Evolutionary conservation across 768 basidiomycete species (phyloP).

Genomic region (Lactarius hengduanensis): DNA sequence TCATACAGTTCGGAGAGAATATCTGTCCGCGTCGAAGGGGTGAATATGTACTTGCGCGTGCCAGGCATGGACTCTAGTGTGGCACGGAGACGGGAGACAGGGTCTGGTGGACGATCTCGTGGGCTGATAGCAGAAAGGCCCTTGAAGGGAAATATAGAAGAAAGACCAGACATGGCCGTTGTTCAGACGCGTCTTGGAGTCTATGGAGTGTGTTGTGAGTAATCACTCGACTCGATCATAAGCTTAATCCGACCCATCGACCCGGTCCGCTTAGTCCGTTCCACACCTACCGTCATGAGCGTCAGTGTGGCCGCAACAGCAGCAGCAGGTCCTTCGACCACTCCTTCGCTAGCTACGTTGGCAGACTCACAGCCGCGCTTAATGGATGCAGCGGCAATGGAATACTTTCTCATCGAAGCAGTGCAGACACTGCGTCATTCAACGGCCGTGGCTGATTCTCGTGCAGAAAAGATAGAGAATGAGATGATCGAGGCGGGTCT

Average conservation of each 20-base stretch:
- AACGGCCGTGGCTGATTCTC: conserved; percentile 64
- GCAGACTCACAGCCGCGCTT: conserved; percentile 62
- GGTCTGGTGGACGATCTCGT: conserved; percentile 57
- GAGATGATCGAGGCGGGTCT: conserved; percentile 81
- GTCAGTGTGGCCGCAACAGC: conserved; percentile 11
- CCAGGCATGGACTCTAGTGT: conserved; percentile 79
- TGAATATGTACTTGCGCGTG: conserved; percentile 74
- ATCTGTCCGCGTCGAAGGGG: conserved; percentile 70
- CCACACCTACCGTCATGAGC: conserved; percentile 8
- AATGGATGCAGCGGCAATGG: conserved; percentile 70
- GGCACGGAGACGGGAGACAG: conserved; percentile 70
- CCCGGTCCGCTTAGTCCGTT: conserved; percentile 28
- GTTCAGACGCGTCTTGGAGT: conserved; percentile 4
- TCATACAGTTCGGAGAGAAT: conserved; percentile 80
- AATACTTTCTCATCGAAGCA: conserved; percentile 84
- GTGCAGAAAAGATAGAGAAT: conserved; percentile 66
- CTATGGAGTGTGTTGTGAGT: not conserved
- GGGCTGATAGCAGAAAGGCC: conserved; percentile 54
- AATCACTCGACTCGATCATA: not conserved
- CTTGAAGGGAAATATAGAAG: conserved; percentile 48
- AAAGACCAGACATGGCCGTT: conserved; percentile 42
- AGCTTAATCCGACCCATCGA: too few relatives aligned
- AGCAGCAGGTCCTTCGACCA: conserved; percentile 29
- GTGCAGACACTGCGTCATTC: conserved; percentile 74
- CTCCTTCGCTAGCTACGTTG: conserved; percentile 46